phyloP scores from a whole-genome alignment of 208 protist species.

The Tritrichomonas musculus region DNA sequence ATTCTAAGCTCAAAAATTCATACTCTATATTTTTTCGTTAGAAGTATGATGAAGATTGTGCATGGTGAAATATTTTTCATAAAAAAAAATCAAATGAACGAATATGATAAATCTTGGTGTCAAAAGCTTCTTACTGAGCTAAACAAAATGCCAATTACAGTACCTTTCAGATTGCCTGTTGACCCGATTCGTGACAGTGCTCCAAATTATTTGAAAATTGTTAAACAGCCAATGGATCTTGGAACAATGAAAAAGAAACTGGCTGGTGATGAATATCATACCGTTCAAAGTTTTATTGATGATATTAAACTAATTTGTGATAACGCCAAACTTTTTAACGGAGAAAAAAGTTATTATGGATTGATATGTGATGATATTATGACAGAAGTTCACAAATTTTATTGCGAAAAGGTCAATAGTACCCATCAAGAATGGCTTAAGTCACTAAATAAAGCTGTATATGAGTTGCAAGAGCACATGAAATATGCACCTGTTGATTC shows the following conservation, averaged over 20 bases:
- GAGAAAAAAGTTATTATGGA: background rate
- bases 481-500: background rate
- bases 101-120: background rate
- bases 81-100: no score
- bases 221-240: constrained; percentile 38
- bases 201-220: background rate
- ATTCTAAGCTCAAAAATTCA: no score
- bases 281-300: background rate
- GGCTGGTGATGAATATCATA: background rate
- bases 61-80: no score
- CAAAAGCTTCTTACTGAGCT: background rate
- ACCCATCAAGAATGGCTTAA: background rate
- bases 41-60: no score
- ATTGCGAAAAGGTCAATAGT: background rate
- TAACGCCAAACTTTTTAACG: constrained; percentile 28
- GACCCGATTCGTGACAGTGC: background rate
- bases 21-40: no score
- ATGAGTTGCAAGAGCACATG: background rate
- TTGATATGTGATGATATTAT: background rate
- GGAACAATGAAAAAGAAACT: constrained; percentile 27
- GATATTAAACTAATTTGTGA: background rate
- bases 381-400: background rate
- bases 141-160: background rate
- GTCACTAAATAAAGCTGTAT: background rate
- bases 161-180: background rate